A percentile compares a stretch with the other conserved stretches of the same genome.
phyloP scores from a whole-genome alignment of 2,329 filamentous ascomycete species.

The Aspergillus jensenii region DNA sequence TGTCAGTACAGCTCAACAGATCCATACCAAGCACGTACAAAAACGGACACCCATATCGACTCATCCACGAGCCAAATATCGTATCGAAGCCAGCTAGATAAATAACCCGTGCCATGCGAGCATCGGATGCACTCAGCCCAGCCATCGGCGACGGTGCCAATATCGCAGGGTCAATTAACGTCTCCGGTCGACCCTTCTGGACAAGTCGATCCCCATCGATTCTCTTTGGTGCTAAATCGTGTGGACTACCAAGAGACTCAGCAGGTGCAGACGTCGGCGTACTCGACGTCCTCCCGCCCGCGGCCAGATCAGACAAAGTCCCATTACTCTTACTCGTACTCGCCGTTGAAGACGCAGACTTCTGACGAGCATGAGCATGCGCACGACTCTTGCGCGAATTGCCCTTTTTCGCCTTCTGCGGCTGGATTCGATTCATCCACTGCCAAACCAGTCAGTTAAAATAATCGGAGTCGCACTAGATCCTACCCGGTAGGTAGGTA shows the following conservation, averaged over 20 bases:
- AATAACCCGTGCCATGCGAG: slow-evolving; percentile 25
- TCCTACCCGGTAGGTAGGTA: too few relatives aligned
- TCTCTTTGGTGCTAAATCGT: not conserved
- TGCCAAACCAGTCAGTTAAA: not conserved
- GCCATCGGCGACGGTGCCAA: too few relatives aligned
- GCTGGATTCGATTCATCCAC: slow-evolving; percentile 18
- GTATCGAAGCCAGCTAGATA: slow-evolving; percentile 41
- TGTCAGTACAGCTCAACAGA: not conserved
- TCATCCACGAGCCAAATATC: slow-evolving; percentile 46
- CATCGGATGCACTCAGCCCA: not conserved
- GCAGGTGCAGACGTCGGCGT: not conserved
- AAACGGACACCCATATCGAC: slow-evolving; percentile 45
- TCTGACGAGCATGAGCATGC: not conserved
- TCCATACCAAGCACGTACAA: slow-evolving; percentile 28
- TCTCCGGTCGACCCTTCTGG: not conserved
- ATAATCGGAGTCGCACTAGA: too few relatives aligned
- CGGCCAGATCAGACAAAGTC: too few relatives aligned
- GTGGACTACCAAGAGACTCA: not conserved
- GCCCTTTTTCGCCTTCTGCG: not conserved
- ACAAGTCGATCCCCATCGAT: not conserved
- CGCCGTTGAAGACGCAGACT: not conserved
- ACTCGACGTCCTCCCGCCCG: too few relatives aligned
- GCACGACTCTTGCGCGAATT: slow-evolving; percentile 7
- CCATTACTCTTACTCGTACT: not conserved
- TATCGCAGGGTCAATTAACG: not conserved